Base-by-base conservation (phyloP, 495 filamentous ascomycete genomes). In the Chaetomium fimeti region DNA sequence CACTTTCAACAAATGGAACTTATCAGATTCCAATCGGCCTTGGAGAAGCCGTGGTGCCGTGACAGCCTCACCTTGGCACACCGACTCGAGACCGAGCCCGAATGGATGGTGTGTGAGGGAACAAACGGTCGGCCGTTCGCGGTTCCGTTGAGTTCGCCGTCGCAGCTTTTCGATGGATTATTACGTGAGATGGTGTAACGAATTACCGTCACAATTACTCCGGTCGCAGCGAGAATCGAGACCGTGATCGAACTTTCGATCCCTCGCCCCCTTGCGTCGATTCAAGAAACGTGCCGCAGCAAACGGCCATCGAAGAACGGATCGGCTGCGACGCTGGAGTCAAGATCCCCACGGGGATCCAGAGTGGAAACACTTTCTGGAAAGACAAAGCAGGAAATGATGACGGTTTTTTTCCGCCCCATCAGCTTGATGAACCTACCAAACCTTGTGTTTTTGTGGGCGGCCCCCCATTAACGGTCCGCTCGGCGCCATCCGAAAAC, bases 171-270 rank as follows among this genome's bases (percentile, higher is more conserved):
- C 32, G 8, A 36, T 36, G 29, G 29, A 7, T 7, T 36, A 11
- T 8, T 38, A 57, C 55, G 55, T 45, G 55, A 27, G n/a, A n/a
- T n/a, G n/a, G n/a, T 16, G n/a, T 57, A 27, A 42, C 36, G 38
- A 27, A 43, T 6, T 42, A 42, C 38, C 3, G 55, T 57, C 43
- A 25, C 38, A 25, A 43, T 28, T 3, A 57, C 9, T 12, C 43
- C 5, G 1, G 1, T 45, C 25, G 45, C 7, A 13, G 5, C 25
- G 13, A 2, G 2, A 24, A 56, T 56, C 53, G 53, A 53, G 27
- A 56, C 18, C 25, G 12, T 40, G 38, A 45, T 45, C 40, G 38
- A 9, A 3, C 4, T 27, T 11, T 29, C 57, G 57, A 59, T 59
- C 57, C 40, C 40, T 22, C 55, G 11, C 55, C 9, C 9, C 55